Base-by-base conservation (phyloP, 495 filamentous ascomycete species). In the Acidiella bohemica region DNA sequence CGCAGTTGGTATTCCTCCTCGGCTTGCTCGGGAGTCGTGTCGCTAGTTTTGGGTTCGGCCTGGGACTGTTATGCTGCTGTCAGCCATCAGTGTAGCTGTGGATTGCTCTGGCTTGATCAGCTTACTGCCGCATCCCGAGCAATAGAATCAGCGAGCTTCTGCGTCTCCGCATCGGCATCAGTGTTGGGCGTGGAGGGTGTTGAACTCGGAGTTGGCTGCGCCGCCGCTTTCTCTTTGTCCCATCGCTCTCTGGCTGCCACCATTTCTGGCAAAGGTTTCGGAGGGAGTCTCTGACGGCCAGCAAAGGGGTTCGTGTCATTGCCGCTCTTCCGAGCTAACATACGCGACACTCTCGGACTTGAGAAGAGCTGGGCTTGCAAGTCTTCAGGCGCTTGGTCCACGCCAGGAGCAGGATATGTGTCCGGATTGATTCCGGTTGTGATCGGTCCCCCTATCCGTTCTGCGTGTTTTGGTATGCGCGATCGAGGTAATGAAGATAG, bases 1-100 rank as follows among this genome's bases (percentile, higher is more conserved):
- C 76, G 71, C 63, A 96, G 80, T 47, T 81, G 63, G 57, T 90
- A 92, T 3, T 59, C 39, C 1, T 16, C 17, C 2, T 30, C 37
- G 18, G 50, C 16, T 26, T 39, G 36, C 22, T 44, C 41, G 33
- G 19, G 7, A 19, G 16, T 8, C 21, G 21, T n/a, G 22, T 16
- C 26, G 26, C 19, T 12, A 46, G 30, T n/a, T 24, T n/a, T 3
- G 18, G 34, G 22, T 22, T 23, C 34, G 34, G 32, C 17, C 18
- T 34, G 12, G 13, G 32, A 34, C 32, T 34, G 32, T 5, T 11
- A 3, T 10, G 25, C 20, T 23, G 34, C 25, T 29, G 54, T 30
- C 6, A 54, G 56, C 55, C 26, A 39, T 30, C 36, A 39, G 36
- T 20, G 30, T 29, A 26, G 24, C 5, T 19, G 4, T 11, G 20